Evolutionary conservation across 495 filamentous ascomycete genomes (phyloP), one percentile per base, ranked within the genome.

Genomic region (Penicillium atrosanguineum): DNA sequence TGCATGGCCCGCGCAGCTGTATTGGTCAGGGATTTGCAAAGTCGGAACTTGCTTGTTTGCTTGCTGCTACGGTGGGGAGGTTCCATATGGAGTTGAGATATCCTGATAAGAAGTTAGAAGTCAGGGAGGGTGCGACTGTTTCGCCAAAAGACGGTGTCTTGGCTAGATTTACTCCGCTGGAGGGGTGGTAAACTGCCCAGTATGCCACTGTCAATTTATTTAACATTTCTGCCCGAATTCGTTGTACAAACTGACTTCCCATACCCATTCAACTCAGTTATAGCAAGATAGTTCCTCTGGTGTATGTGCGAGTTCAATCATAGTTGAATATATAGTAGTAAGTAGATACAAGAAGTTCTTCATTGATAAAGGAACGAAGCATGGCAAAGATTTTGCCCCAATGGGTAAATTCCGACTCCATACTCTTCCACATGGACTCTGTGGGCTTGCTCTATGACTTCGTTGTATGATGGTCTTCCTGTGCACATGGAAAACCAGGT

Each of bases 1-100:
- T 88, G 44, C 83, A 90, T 53, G 91, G 91, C 0, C 90, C 91
- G 3, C 75, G 90, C 16, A 81, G 85, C 34, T 96, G 91, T 61
- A 91, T 96, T 39, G 91, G 91, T 18, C 77, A 83, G 67, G 77
- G 77, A 2, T 98, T 98, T 71, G 88, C 91, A 0, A 87, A 84
- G 69, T 76, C 83, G 0, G 94, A 97, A 76, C 88, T 95, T 66
- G 88, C 87, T 7, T 90, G 84, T 62, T 69, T 96, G 57, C 54
- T 98, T 44, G 92, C 90, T 46, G 79, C 81, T 4, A 78, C 85
- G 71, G 83, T 93, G 18, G 90, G 90, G 14, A 75, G 80, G 38
- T 95, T 80, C 20, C 76, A 85, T 57, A 82, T 90, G 59, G 78
- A 82, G 68, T 57, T 89, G 34, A 67, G 79, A 41, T 77, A 88